A percentile compares a stretch with the other conserved stretches of the same genome.
phyloP scores from a whole-genome alignment of 257 asterid species.

The Eustoma russellianum region DNA sequence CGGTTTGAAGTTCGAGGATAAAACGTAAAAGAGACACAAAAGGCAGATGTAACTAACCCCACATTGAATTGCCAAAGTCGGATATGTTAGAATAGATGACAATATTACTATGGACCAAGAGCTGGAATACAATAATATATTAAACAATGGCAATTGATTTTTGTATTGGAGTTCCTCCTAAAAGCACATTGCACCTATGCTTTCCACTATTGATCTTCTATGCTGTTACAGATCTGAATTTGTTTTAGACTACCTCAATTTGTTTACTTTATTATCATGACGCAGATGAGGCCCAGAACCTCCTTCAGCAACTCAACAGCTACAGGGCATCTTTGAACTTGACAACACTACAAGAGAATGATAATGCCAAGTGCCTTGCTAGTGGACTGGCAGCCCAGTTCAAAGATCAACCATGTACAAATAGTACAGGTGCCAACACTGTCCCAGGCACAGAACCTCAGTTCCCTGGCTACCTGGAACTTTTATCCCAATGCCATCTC shows the following conservation, averaged over 20 bases:
- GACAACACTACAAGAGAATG: constrained; percentile 50
- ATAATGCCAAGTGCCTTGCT: constrained; percentile 81
- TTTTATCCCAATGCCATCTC: constrained; percentile 53
- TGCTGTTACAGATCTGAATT: background rate
- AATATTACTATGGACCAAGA: too few species aligned
- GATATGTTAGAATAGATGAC: too few species aligned
- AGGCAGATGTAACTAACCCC: too few species aligned
- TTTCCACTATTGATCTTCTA: background rate
- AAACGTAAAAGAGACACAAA: too few species aligned
- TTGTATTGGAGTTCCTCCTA: background rate
- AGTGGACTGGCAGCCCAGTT: constrained; percentile 59
- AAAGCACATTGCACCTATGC: background rate
- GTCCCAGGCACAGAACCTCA: constrained; percentile 77
- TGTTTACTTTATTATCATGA: background rate
- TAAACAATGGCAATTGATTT: too few species aligned
- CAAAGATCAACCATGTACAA: constrained; percentile 67
- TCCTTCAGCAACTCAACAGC: constrained; percentile 57
- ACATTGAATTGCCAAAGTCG: too few species aligned
- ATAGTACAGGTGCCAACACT: constrained; percentile 70
- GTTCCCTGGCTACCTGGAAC: constrained; percentile 42
- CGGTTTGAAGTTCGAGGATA: too few species aligned
- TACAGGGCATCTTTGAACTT: constrained; percentile 60
- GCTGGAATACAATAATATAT: too few species aligned
- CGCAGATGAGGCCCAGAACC: constrained; percentile 77
- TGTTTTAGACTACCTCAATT: background rate